Evolutionary conservation across 352 stramenopile species (phyloP).

Genomic region (Phytophthora nicotianae): DNA sequence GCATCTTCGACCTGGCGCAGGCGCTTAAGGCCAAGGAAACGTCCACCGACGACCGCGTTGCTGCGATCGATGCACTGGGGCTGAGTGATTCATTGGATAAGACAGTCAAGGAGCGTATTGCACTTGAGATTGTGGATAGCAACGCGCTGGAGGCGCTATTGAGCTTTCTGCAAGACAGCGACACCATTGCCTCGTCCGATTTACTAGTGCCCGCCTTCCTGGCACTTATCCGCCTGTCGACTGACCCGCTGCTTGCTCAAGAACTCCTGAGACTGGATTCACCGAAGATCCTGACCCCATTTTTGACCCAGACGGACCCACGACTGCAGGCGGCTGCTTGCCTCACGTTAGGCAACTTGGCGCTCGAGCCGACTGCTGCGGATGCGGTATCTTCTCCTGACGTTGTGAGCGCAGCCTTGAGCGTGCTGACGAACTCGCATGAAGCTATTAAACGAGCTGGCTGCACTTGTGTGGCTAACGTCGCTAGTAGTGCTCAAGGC

Average conservation of each 20-base stretch:
- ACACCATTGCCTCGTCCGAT: constrained; percentile 49
- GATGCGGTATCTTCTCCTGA: constrained; percentile 34
- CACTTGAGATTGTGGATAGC: constrained; percentile 64
- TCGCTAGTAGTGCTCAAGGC: constrained; percentile 46
- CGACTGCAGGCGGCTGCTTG: constrained; percentile 68
- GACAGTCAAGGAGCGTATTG: constrained; percentile 42
- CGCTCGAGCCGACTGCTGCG: constrained; percentile 44
- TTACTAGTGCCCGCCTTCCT: constrained; percentile 71
- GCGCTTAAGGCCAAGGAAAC: constrained; percentile 45
- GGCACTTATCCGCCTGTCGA: constrained; percentile 64
- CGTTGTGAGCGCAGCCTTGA: constrained; percentile 49
- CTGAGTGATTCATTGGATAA: constrained; percentile 32
- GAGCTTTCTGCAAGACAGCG: constrained; percentile 54
- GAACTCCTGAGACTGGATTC: constrained; percentile 65
- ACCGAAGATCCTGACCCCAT: constrained; percentile 41
- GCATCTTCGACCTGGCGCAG: constrained; percentile 35
- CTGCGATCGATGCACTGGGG: constrained; percentile 41
- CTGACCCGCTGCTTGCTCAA: constrained; percentile 52
- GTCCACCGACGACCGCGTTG: constrained; percentile 36
- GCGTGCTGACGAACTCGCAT: constrained; percentile 55
- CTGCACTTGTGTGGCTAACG: constrained; percentile 57
- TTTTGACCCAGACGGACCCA: constrained; percentile 54
- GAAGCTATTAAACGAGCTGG: constrained; percentile 66
- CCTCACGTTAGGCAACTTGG: constrained; percentile 67
- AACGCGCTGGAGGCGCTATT: constrained; percentile 50